Evolutionary conservation across 352 stramenopile species (phyloP).

Genomic region (Phytophthora tentaculata): DNA sequence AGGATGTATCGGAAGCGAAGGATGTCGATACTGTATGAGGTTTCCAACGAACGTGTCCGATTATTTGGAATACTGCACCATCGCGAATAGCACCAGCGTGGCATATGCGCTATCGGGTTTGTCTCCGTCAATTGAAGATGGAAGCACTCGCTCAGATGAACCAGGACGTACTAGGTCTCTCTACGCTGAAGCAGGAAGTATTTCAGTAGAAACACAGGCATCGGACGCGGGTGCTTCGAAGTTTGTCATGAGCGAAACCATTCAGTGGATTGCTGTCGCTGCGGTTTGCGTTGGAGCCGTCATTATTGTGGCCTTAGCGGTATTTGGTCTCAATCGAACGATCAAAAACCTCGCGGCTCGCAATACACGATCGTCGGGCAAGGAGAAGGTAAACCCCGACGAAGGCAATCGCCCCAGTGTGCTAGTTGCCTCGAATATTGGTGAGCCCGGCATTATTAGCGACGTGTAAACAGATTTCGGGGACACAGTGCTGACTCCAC

Average conservation of each 20-base stretch:
- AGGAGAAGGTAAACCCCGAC: conserved; percentile 13
- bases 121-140: conserved; percentile 1
- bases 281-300: conserved; percentile 18
- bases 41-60: conserved; percentile 32
- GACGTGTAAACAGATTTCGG: conserved; percentile 21
- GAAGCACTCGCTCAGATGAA: conserved; percentile 4
- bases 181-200: neutral
- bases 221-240: neutral
- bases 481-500: no score
- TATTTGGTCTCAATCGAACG: conserved; percentile 19
- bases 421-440: conserved; percentile 26
- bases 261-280: conserved; percentile 3
- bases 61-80: conserved; percentile 36
- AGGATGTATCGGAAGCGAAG: conserved; percentile 31
- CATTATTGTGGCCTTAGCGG: conserved; percentile 14
- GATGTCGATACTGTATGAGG: conserved; percentile 43
- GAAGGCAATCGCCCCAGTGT: conserved; percentile 22
- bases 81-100: conserved; percentile 20
- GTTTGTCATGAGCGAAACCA: neutral
- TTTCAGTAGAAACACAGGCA: conserved; percentile 8
- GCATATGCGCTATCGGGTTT: conserved; percentile 18
- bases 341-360: conserved; percentile 3
- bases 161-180: neutral
- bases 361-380: conserved; percentile 1
- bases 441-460: conserved; percentile 19